phyloP scores from a whole-genome alignment of 2,329 filamentous ascomycete genomes.

The Orbilia javanica region DNA sequence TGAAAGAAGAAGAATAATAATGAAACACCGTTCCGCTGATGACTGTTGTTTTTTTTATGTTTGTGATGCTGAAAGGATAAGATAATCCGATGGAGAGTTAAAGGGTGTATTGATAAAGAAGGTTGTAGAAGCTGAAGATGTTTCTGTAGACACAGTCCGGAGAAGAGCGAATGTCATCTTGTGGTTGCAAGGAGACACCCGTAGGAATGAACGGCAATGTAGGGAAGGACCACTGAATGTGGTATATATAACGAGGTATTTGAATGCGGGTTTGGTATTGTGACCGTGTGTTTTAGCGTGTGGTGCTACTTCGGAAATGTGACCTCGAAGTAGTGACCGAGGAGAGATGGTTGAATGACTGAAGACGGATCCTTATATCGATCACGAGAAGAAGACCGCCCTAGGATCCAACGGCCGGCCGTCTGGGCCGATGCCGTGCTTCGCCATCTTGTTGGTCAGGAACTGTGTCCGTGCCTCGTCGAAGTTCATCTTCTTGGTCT shows the following conservation, averaged over 20 bases:
- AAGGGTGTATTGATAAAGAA: slow-evolving; percentile 21
- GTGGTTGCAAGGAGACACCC: neutral
- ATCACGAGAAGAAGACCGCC: slow-evolving; percentile 73
- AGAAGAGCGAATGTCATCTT: slow-evolving; percentile 5
- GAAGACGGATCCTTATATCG: neutral
- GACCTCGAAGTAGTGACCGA: neutral
- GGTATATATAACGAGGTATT: neutral
- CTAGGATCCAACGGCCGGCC: slow-evolving; percentile 91
- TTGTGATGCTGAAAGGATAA: slow-evolving; percentile 1
- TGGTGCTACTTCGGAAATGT: neutral
- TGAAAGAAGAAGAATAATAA: neutral
- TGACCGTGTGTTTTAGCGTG: neutral
- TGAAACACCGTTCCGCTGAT: slow-evolving; percentile 51
- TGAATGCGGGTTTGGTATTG: neutral
- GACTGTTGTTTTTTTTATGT: slow-evolving; percentile 13
- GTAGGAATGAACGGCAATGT: neutral
- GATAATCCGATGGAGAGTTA: slow-evolving; percentile 2
- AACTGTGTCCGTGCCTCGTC: slow-evolving; percentile 90
- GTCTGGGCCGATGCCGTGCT: slow-evolving; percentile 88
- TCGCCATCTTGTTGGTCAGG: slow-evolving; percentile 86
- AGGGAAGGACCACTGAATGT: neutral
- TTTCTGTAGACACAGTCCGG: slow-evolving; percentile 29
- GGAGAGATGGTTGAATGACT: neutral
- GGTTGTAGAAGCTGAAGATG: neutral
- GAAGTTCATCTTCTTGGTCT: slow-evolving; percentile 82